A percentile compares a stretch with the other conserved stretches of the same genome.
Conservation (phyloP, 208 protist genomes). For the Herpetomonas samuelpessoai region DNA sequence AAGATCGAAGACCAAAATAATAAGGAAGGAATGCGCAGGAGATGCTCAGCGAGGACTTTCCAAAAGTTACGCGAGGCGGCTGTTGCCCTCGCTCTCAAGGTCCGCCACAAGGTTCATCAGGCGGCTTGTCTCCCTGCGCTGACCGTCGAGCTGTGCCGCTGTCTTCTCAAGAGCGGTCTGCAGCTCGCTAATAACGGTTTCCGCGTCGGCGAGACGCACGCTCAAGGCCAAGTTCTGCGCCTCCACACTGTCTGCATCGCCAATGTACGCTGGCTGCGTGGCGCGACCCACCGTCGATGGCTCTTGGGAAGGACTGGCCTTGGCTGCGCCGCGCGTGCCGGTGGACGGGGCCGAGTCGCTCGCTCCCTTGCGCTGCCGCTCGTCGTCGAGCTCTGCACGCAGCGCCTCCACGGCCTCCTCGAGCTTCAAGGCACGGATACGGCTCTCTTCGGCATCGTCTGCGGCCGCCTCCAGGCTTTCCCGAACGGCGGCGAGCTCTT, state of each 20-base stretch:
- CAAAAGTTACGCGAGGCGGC: no score
- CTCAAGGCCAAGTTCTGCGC: slow-evolving; percentile 32
- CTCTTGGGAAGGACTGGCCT: neutral
- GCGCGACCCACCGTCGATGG: neutral
- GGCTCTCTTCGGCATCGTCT: slow-evolving; percentile 23
- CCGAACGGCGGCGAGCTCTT: slow-evolving; percentile 17
- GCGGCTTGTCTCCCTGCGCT: slow-evolving; percentile 22
- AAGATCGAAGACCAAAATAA: no score
- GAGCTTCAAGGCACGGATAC: slow-evolving; percentile 40
- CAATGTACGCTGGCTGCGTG: neutral
- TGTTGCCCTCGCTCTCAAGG: no score
- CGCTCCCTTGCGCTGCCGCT: slow-evolving; percentile 2
- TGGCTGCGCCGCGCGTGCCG: neutral
- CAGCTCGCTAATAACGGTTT: slow-evolving; percentile 28
- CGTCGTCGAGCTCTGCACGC: slow-evolving; percentile 18
- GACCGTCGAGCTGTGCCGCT: slow-evolving; percentile 17
- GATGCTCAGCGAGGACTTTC: no score
- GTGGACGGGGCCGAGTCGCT: neutral
- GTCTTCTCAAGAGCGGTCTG: slow-evolving; percentile 20
- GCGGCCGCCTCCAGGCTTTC: slow-evolving; percentile 22
- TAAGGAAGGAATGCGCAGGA: no score
- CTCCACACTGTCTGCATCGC: neutral
- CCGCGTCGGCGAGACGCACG: slow-evolving; percentile 29
- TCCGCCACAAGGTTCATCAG: slow-evolving; percentile 22
- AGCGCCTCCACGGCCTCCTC: slow-evolving; percentile 36